A percentile compares a stretch with the other conserved stretches of the same genome.
Evolutionary conservation across 2,329 filamentous ascomycete species (phyloP).

Genomic region (Pseudogymnoascus sp.): DNA sequence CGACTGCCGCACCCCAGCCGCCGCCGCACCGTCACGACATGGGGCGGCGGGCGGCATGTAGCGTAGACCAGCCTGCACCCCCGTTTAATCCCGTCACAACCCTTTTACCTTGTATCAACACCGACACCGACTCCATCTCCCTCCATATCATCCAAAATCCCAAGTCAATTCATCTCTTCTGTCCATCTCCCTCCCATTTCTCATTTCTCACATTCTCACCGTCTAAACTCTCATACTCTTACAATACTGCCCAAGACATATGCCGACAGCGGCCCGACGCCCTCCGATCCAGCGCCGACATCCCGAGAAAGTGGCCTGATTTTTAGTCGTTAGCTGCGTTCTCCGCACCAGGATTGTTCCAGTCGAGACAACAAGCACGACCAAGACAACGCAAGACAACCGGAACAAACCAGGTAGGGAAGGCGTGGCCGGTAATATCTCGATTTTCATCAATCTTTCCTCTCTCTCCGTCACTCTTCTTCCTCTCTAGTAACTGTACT

Average conservation of each 20-base stretch:
- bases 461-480: background rate
- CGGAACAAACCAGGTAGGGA: background rate
- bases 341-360: background rate
- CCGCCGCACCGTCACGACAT: background rate
- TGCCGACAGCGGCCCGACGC: background rate
- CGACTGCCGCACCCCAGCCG: background rate
- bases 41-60: background rate
- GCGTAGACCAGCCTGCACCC: background rate
- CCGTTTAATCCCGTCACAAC: background rate
- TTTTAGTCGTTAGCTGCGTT: background rate
- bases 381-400: background rate
- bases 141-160: no score
- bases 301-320: conserved; percentile 7
- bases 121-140: background rate
- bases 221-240: background rate
- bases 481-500: no score
- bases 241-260: background rate
- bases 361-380: background rate
- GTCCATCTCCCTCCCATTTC: background rate
- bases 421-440: background rate
- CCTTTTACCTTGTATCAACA: background rate
- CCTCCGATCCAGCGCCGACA: background rate
- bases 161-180: no score
- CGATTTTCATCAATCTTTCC: background rate
- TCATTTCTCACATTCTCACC: background rate